Evolutionary conservation across 345 rosid genomes (phyloP), one percentile per base, ranked within the genome.

Genomic region (Eucalyptus camaldulensis): DNA sequence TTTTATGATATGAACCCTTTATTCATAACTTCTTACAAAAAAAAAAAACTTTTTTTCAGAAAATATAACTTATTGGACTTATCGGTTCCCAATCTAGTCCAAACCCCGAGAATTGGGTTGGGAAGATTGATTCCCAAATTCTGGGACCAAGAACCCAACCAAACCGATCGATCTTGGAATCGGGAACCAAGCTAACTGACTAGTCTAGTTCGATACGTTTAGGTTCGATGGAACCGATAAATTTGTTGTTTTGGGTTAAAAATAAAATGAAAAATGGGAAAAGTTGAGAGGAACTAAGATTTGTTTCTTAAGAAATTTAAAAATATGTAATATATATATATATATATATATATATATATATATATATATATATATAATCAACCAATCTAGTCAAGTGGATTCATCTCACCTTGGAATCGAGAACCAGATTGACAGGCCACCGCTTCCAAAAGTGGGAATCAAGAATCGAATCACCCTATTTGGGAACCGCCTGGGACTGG

Each of bases 201-300:
- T 1, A 1, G 0, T 51, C 4, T 16, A 1, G 21, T 3, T 2
- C 3, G 2, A 1, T 53, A 0, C 1, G 0, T 53, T 53, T 19
- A 1, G 10, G 5, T 53, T 3, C 0, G 0, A 0, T 53, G 24
- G 24, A 53, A 53, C 5, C 10, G 0, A 53, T 53, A 53, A 19
- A 19, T 53, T 53, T 19, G 25, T 0, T 21, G 1, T 21, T 53
- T 53, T 53, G 0, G 10, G 58, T 0, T 19, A 19, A 53, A 53
- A 3, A 53, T 8, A 19, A 53, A 53, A 53, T 53, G 24, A 8
- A 8, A 53, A 19, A 8, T 53, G 58, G 2, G 5, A 53, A 53
- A 21, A 19, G 0, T 19, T 53, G 10, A 1, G 58, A 53, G 25
- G 1, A 53, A 53, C 58, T 19, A 19, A 53, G 24, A 1, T 53